Evolutionary conservation across 768 basidiomycete genomes (phyloP).

Genomic region (Crassisporium funariophilum): DNA sequence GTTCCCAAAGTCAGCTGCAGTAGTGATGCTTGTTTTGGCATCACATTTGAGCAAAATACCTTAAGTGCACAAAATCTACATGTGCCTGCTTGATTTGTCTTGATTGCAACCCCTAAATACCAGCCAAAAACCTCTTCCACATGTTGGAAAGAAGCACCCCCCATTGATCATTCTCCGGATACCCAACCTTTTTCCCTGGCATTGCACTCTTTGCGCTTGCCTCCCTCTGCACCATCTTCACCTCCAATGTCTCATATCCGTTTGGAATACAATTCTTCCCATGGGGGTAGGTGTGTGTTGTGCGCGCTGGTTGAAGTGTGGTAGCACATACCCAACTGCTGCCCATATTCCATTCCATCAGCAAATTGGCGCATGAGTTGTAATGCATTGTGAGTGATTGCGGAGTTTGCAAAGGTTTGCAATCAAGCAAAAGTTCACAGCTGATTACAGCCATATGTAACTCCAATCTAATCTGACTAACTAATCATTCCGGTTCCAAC

Average conservation of each 20-base stretch:
- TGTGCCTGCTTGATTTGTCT: constrained; percentile 96
- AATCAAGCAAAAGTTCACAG: too few relatives aligned
- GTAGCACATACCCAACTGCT: constrained; percentile 64
- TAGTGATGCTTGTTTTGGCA: constrained; percentile 66
- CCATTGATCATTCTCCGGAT: constrained; percentile 75
- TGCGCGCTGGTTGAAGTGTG: constrained; percentile 68
- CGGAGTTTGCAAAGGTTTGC: too few relatives aligned
- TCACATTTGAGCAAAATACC: constrained; percentile 88
- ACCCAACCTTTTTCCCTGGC: constrained; percentile 74
- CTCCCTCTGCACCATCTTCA: too few relatives aligned
- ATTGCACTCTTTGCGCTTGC: constrained; percentile 51
- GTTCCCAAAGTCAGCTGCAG: constrained; percentile 27
- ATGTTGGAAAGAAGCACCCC: constrained; percentile 39
- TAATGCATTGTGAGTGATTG: too few relatives aligned
- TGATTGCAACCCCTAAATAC: constrained; percentile 65
- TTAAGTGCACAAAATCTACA: constrained; percentile 97
- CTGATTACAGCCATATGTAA: too few relatives aligned
- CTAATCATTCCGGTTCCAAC: too few relatives aligned
- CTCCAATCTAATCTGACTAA: too few relatives aligned
- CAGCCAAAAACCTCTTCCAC: too few relatives aligned
- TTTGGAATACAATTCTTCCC: constrained; percentile 51
- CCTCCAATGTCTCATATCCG: too few relatives aligned
- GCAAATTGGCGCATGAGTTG: too few relatives aligned
- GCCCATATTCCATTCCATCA: too few relatives aligned
- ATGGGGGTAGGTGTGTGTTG: constrained; percentile 75